Base-by-base conservation (phyloP, 257 asterid genomes). In the Forsythia suspensa region DNA sequence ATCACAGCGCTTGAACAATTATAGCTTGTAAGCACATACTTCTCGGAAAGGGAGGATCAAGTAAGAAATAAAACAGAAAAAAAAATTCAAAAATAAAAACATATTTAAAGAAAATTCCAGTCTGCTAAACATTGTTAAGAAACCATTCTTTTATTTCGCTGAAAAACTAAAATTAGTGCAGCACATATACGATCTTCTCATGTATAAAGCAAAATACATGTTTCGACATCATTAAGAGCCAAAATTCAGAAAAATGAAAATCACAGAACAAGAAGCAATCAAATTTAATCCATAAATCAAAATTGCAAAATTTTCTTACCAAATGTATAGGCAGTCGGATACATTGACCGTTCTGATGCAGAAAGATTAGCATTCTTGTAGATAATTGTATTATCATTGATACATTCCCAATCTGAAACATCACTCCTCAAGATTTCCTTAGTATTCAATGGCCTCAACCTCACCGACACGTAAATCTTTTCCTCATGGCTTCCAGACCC, bases 381-480 rank as follows among this genome's bases (percentile, higher is more conserved):
- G 65, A 94, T 79, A 81, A 96, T 79, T 4, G 97, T 92, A 24
- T 89, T 86, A 9, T 94, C 96, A 78, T 87, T 92, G 84, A 96
- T 86, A 83, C 98, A 96, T 61, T 94, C 99, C 99, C 99, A 96
- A 84, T 96, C 99, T 24, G 97, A 87, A 77, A 83, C 94, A 83
- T 94, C 98, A 80, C 87, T 90, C 86, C 91, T 91, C 79, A 74
- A 65, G 73, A 90, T 86, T 76, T 96, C 99, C 83, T 89, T 92
- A 65, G 81, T 81, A 87, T 90, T 92, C 94, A 92, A 83, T 11
- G 99, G 98, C 89, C 98, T 88, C 34, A 96, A 59, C 84, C 99
- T 80, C 86, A 96, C 99, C 83, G 99, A 96, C 87, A 96, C 99
- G 34, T 85, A 85, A 82, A 96, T 94, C 85, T 90, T 91, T 89